These are phyloP conservation scores for Cucurbita maxima DNA, from an alignment of 306 rosid species.

Conservation along the genomic window DNA sequence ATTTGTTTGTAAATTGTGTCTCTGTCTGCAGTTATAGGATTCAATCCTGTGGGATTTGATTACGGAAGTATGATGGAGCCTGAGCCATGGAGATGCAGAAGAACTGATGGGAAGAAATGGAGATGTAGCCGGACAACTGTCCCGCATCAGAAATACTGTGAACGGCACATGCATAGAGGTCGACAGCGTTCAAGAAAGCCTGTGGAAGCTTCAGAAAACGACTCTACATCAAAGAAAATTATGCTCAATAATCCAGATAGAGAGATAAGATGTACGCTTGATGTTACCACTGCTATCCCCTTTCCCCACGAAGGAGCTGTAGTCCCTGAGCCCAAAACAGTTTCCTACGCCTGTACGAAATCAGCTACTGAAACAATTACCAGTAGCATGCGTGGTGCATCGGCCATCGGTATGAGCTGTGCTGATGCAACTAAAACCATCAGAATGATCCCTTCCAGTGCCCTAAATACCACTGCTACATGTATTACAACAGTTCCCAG, in stretches of 20 bases:
- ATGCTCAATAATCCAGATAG: constrained; percentile 11
- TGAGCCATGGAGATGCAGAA: constrained; percentile 69
- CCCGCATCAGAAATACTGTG: constrained; percentile 57
- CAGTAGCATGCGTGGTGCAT: neutral
- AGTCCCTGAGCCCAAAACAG: neutral
- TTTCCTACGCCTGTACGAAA: neutral
- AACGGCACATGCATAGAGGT: constrained; percentile 77
- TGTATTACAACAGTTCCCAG: neutral
- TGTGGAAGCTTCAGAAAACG: constrained; percentile 52
- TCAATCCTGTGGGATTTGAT: constrained; percentile 19
- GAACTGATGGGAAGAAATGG: constrained; percentile 97
- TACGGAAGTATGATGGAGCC: constrained; percentile 28
- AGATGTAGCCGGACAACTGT: constrained; percentile 41
- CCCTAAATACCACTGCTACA: neutral
- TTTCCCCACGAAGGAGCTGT: neutral
- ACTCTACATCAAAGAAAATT: constrained; percentile 21
- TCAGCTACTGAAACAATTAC: neutral
- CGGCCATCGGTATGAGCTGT: neutral
- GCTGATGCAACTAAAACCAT: constrained; percentile 6
- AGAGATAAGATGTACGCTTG: constrained; percentile 10
- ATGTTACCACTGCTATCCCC: constrained; percentile 5
- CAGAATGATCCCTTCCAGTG: neutral
- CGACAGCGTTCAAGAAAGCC: constrained; percentile 98
- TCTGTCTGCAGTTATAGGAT: constrained; percentile 24
- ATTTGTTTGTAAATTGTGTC: constrained; percentile 6